A percentile compares a stretch with the other conserved stretches of the same genome.
phyloP scores from a whole-genome alignment of 768 basidiomycete genomes.

The Agaricus sinodeliciosus region DNA sequence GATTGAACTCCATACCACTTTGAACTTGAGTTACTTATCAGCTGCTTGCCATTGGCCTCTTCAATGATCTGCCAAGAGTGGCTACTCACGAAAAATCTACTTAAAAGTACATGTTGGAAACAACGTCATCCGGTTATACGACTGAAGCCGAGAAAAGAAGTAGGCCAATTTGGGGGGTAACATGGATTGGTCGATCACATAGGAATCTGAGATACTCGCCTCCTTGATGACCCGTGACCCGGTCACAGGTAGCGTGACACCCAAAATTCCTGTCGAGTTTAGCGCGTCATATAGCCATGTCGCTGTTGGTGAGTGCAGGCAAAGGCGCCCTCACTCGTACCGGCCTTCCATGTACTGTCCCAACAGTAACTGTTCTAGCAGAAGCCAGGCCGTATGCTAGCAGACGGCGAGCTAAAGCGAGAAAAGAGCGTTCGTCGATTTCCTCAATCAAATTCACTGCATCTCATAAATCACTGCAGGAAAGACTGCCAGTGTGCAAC shows the following conservation, averaged over 20 bases:
- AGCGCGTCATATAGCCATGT: neutral
- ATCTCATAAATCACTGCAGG: neutral
- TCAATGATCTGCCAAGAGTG: neutral
- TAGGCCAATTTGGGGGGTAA: too few species aligned
- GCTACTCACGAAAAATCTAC: too few species aligned
- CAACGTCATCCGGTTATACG: neutral
- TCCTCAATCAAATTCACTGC: neutral
- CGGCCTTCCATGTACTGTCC: neutral
- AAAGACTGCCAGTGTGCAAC: neutral
- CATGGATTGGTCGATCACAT: too few species aligned
- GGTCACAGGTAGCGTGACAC: neutral
- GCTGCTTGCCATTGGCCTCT: neutral
- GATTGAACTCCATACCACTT: neutral
- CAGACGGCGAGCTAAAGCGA: neutral
- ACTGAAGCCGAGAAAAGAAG: neutral
- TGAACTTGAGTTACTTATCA: neutral
- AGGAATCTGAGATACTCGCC: too few species aligned
- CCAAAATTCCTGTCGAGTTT: neutral
- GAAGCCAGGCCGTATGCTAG: conserved; percentile 2
- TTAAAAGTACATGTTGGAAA: too few species aligned
- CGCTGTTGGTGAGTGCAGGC: neutral
- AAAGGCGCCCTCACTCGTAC: neutral
- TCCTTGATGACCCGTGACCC: too few species aligned
- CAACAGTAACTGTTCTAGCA: neutral
- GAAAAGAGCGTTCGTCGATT: neutral